Conservation (phyloP, 2,329 filamentous ascomycete genomes). For the Mollisiaceae sp. region DNA sequence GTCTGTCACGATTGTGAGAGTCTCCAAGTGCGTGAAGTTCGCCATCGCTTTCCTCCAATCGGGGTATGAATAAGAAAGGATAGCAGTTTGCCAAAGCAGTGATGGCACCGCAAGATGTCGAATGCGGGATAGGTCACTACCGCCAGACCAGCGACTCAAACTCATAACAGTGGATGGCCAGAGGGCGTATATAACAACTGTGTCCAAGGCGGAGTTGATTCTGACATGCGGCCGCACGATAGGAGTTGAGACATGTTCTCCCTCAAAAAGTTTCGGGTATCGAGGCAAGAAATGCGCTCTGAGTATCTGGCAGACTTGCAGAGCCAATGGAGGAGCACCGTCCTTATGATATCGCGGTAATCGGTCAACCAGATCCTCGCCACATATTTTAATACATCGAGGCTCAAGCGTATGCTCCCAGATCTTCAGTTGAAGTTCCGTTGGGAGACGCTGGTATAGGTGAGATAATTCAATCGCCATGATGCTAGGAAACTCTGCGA, state of each 20-base stretch:
- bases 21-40: neutral
- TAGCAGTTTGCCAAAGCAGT: neutral
- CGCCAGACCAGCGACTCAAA: neutral
- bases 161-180: neutral
- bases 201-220: neutral
- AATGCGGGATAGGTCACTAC: neutral
- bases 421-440: slow-evolving; percentile 2
- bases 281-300: neutral
- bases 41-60: slow-evolving; percentile 1
- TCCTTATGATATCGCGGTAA: neutral
- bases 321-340: neutral
- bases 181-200: neutral
- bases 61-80: neutral
- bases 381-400: neutral
- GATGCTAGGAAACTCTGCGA: neutral
- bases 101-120: neutral
- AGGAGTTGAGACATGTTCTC: neutral
- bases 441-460: neutral
- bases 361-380: neutral
- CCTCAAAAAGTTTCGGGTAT: neutral
- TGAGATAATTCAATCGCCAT: neutral
- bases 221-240: neutral
- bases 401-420: slow-evolving; percentile 6
- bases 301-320: neutral
- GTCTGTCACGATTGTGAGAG: neutral